Evolutionary conservation across 2,329 filamentous ascomycete genomes (phyloP).

Genomic region (Alternaria alternata): DNA sequence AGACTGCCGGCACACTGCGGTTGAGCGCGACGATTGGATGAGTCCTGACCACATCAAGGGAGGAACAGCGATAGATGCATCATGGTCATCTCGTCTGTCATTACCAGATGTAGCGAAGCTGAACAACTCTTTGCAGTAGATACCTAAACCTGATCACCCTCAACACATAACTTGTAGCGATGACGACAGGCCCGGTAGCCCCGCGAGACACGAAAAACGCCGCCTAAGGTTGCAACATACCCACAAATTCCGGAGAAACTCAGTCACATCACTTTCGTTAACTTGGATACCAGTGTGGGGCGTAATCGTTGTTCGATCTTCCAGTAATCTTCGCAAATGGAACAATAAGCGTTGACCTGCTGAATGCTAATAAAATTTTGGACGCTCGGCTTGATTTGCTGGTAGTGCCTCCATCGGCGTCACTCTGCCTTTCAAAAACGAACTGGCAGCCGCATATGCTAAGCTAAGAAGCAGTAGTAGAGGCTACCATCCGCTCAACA

Average conservation of each 20-base stretch:
- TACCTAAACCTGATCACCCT: background rate
- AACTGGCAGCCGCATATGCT: background rate
- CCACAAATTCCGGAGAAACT: background rate
- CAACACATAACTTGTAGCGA: background rate
- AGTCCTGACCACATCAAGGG: background rate
- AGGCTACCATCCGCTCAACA: background rate
- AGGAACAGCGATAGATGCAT: background rate
- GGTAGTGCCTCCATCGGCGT: background rate
- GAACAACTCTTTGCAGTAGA: background rate
- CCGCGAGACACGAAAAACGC: background rate
- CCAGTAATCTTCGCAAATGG: background rate
- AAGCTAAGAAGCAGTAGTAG: background rate
- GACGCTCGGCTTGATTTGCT: background rate
- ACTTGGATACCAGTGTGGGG: background rate
- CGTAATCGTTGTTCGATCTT: background rate
- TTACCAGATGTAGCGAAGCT: background rate
- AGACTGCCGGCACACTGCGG: background rate
- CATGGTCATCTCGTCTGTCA: background rate
- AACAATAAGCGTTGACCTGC: background rate
- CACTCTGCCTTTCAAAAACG: background rate
- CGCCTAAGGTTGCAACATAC: slow-evolving; percentile 1
- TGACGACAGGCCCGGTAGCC: background rate
- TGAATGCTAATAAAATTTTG: background rate
- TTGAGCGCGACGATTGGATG: background rate
- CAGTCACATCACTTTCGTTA: background rate